Conservation (phyloP, 2,329 filamentous ascomycete species). For the Trichoderma sp. region DNA sequence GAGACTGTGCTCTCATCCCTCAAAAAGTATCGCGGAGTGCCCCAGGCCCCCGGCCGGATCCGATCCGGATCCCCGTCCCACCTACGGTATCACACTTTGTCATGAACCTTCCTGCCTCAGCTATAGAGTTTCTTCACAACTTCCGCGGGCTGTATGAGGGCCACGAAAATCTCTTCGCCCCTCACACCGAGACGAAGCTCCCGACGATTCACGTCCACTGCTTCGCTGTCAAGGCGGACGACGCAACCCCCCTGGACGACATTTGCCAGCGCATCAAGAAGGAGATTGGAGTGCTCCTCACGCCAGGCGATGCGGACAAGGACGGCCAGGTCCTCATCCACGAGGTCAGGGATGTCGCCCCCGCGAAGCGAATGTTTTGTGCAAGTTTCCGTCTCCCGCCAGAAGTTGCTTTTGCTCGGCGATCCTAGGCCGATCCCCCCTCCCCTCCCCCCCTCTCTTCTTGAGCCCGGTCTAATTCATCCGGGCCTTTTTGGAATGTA, state of each 20-base stretch:
- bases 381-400: constrained; percentile 82
- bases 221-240: constrained; percentile 79
- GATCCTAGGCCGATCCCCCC: constrained; percentile 22
- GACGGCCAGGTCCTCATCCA: constrained; percentile 54
- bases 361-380: constrained; percentile 95
- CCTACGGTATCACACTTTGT: constrained; percentile 86
- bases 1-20: constrained; percentile 53
- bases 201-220: constrained; percentile 93
- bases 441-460: background rate
- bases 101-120: constrained; percentile 93
- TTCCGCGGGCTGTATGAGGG: constrained; percentile 73
- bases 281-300: constrained; percentile 41
- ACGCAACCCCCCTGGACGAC: constrained; percentile 61
- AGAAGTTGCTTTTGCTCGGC: constrained; percentile 71
- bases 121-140: constrained; percentile 72
- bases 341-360: constrained; percentile 82
- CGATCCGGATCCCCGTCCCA: constrained; percentile 55
- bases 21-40: constrained; percentile 38
- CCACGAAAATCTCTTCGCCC: constrained; percentile 61
- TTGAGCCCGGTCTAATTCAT: background rate
- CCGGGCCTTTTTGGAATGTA: background rate
- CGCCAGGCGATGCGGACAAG: constrained; percentile 44
- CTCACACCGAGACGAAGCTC: constrained; percentile 56
- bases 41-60: constrained; percentile 36
- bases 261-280: constrained; percentile 41